phyloP scores from a whole-genome alignment of 352 stramenopile genomes.

The Lagenidium sp. region DNA sequence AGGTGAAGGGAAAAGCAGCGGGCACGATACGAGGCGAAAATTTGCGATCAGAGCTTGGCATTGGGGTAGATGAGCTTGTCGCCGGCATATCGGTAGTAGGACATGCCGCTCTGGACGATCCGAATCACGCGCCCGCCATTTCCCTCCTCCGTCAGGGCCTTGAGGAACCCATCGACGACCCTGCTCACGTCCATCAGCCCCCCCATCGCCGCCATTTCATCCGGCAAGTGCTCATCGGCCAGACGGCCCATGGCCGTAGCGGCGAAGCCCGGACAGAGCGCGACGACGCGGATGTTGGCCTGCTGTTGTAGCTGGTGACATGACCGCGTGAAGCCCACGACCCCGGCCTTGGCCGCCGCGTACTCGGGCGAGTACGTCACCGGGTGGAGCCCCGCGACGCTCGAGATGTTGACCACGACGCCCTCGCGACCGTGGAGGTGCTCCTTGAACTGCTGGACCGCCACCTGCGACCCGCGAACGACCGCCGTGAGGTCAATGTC shows the following conservation, averaged over 20 bases:
- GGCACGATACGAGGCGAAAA: too few relatives aligned
- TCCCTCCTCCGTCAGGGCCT: constrained; percentile 32
- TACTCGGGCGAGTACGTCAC: constrained; percentile 59
- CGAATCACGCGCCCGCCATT: constrained; percentile 53
- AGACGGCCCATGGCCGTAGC: constrained; percentile 54
- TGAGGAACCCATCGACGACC: constrained; percentile 47
- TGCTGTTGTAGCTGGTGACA: constrained; percentile 46
- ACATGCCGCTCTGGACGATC: constrained; percentile 33
- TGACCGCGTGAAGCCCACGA: constrained; percentile 67
- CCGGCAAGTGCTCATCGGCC: constrained; percentile 20
- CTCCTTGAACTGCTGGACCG: constrained; percentile 49
- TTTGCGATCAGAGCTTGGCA: constrained; percentile 36
- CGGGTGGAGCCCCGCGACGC: constrained; percentile 43
- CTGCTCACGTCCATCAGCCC: constrained; percentile 25
- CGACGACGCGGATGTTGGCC: constrained; percentile 64
- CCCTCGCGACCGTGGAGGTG: constrained; percentile 47
- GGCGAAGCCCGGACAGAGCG: constrained; percentile 55
- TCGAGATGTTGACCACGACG: constrained; percentile 65
- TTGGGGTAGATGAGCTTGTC: constrained; percentile 64
- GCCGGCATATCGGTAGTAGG: constrained; percentile 57
- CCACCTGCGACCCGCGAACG: constrained; percentile 58
- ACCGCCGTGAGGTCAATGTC: constrained; percentile 64
- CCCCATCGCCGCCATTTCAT: constrained; percentile 49
- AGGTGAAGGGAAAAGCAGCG: too few relatives aligned
- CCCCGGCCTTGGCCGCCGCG: constrained; percentile 58